Evolutionary conservation across 768 basidiomycete species (phyloP).

Genomic region (Mycena kentingensis): DNA sequence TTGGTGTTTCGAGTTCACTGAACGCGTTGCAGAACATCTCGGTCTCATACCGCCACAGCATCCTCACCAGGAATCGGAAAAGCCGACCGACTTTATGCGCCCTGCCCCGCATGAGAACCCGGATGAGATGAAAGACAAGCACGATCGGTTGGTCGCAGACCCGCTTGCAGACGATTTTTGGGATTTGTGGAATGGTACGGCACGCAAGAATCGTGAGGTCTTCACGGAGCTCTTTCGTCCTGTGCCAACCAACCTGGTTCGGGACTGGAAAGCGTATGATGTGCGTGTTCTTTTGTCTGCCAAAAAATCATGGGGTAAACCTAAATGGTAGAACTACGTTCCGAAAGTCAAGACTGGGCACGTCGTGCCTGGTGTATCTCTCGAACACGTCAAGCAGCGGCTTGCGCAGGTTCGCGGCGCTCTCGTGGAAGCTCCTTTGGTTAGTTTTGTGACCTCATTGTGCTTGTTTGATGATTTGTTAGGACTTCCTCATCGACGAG

Average conservation of each 20-base stretch:
- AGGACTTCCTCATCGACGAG: conserved; percentile 88
- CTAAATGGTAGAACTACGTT: conserved; percentile 58
- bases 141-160: conserved; percentile 76
- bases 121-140: conserved; percentile 59
- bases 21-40: conserved; percentile 66
- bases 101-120: conserved; percentile 72
- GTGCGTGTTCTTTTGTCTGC: conserved; percentile 41
- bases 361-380: conserved; percentile 65
- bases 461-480: not conserved
- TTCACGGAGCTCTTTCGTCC: conserved; percentile 86
- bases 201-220: conserved; percentile 79
- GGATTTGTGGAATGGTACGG: conserved; percentile 67
- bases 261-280: conserved; percentile 77
- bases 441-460: conserved; percentile 34
- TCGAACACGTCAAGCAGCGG: conserved; percentile 75
- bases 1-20: conserved; percentile 10
- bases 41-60: conserved; percentile 81
- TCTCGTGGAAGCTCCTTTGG: conserved; percentile 76
- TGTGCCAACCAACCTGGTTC: conserved; percentile 82
- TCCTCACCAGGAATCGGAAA: conserved; percentile 35
- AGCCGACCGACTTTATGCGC: conserved; percentile 68
- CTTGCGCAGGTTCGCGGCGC: conserved; percentile 69
- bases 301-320: not conserved
- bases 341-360: conserved; percentile 82
- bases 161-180: conserved; percentile 64